Evolutionary conservation across 2,329 filamentous ascomycete genomes (phyloP).

Genomic region (Thielaviopsis populi): DNA sequence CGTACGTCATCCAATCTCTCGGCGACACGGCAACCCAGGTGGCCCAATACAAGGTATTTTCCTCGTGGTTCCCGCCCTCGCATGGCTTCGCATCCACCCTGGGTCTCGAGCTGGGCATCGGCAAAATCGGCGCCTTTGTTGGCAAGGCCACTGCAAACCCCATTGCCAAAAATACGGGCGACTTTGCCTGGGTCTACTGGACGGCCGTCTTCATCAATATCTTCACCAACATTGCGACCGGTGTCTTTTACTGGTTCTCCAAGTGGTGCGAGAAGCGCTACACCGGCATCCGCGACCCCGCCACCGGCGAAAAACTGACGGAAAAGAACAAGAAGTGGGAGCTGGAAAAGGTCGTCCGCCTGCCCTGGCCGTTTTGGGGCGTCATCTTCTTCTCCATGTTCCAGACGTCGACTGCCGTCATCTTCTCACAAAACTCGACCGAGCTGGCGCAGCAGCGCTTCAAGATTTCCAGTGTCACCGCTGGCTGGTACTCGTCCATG

Average conservation of each 20-base stretch:
- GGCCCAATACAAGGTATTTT: conserved; percentile 51
- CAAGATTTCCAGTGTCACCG: conserved; percentile 36
- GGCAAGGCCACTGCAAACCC: conserved; percentile 46
- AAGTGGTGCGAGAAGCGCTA: conserved; percentile 35
- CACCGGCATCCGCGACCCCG: conserved; percentile 33
- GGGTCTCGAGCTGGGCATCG: conserved; percentile 43
- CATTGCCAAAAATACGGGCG: conserved; percentile 39
- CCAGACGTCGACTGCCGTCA: conserved; percentile 38
- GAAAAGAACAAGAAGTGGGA: conserved; percentile 46
- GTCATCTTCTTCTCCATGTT: conserved; percentile 41
- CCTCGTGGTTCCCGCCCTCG: conserved; percentile 47
- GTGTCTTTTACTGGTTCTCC: conserved; percentile 41
- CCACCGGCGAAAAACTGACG: conserved; percentile 43
- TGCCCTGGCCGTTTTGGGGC: conserved; percentile 47
- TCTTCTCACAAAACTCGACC: conserved; percentile 44
- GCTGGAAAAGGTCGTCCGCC: conserved; percentile 36
- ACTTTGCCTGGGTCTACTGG: conserved; percentile 50
- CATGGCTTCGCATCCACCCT: conserved; percentile 48
- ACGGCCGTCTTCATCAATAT: conserved; percentile 47
- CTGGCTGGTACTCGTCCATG: conserved; percentile 45
- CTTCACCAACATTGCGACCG: conserved; percentile 42
- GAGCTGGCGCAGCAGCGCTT: conserved; percentile 47
- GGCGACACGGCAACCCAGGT: conserved; percentile 51
- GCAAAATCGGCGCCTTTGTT: conserved; percentile 46
- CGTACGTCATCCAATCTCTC: conserved; percentile 38